These are phyloP conservation scores for Paspalum notatum DNA, from an alignment of 176 grass and related monocot genomes.

Conservation along the genomic window DNA sequence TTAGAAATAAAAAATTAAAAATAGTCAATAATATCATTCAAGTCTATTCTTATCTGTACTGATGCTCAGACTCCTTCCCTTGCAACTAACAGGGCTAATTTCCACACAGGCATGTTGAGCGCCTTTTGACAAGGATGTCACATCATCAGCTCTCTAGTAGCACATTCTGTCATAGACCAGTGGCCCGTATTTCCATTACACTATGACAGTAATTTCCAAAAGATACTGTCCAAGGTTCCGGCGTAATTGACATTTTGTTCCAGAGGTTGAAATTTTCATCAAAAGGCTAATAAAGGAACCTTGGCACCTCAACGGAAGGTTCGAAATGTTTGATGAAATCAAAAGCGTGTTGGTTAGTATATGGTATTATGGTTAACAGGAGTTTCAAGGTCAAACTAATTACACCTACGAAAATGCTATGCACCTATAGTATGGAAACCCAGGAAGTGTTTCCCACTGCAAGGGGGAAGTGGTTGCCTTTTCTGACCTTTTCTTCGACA, in stretches of 20 bases:
- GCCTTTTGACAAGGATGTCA: slow-evolving; percentile 22
- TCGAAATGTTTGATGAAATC: slow-evolving; percentile 27
- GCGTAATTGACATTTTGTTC: not conserved
- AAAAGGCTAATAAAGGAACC: slow-evolving; percentile 32
- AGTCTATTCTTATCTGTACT: not conserved
- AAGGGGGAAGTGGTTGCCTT: slow-evolving; percentile 14
- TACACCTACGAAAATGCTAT: slow-evolving; percentile 22
- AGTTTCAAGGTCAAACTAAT: slow-evolving; percentile 35
- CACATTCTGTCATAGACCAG: slow-evolving; percentile 15
- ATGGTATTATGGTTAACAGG: not conserved
- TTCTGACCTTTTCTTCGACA: slow-evolving; percentile 22
- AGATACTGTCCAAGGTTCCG: not conserved
- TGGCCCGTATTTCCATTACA: not conserved
- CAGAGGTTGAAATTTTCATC: slow-evolving; percentile 16
- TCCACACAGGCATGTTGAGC: not conserved
- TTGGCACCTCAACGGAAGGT: slow-evolving; percentile 25
- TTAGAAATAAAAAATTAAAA: not conserved
- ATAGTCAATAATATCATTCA: not conserved
- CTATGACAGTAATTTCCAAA: not conserved
- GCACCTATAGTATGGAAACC: slow-evolving; percentile 29
- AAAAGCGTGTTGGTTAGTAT: slow-evolving; percentile 16
- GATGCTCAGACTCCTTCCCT: slow-evolving; percentile 20
- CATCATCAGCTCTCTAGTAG: not conserved
- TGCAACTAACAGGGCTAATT: not conserved
- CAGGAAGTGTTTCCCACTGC: slow-evolving; percentile 7